These are phyloP conservation scores for Aphanomyces stellatus DNA, from an alignment of 352 stramenopile species.

Conservation along the genomic window DNA sequence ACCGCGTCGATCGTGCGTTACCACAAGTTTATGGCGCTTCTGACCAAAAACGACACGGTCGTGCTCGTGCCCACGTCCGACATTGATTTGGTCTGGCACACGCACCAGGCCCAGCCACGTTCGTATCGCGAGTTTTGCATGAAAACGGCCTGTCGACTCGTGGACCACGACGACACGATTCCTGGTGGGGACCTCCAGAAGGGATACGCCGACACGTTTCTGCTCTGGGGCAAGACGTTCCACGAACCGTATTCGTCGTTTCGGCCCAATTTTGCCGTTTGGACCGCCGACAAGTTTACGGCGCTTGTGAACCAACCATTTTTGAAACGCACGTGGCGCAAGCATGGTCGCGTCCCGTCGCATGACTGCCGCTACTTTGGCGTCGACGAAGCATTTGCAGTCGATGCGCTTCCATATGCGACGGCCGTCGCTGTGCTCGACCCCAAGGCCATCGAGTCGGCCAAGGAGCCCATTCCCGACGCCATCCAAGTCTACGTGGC, in stretches of 20 bases:
- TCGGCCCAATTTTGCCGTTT: not conserved
- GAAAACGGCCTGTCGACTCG: not conserved
- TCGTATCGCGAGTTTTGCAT: conserved; percentile 5
- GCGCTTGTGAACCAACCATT: not conserved
- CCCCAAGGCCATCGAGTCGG: not conserved
- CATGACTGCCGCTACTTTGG: conserved; percentile 9
- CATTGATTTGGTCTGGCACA: conserved; percentile 16
- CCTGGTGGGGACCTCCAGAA: not conserved
- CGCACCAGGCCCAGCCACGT: not conserved
- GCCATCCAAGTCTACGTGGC: conserved; percentile 7
- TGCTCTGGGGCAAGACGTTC: conserved; percentile 1
- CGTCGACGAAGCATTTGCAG: conserved; percentile 1
- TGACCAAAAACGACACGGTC: conserved; percentile 3
- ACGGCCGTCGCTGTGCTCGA: not conserved
- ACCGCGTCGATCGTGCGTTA: conserved; percentile 5
- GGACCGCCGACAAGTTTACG: not conserved
- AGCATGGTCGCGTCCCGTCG: not conserved
- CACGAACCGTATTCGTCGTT: conserved; percentile 15
- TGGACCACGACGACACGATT: conserved; percentile 18
- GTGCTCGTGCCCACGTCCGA: conserved; percentile 15
- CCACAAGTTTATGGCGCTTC: conserved; percentile 19
- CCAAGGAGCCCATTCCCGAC: not conserved
- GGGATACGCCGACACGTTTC: conserved; percentile 16
- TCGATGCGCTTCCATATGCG: not conserved
- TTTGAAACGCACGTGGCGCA: conserved; percentile 1